phyloP scores from a whole-genome alignment of 2,329 filamentous ascomycete genomes.

The Nemania serpens region DNA sequence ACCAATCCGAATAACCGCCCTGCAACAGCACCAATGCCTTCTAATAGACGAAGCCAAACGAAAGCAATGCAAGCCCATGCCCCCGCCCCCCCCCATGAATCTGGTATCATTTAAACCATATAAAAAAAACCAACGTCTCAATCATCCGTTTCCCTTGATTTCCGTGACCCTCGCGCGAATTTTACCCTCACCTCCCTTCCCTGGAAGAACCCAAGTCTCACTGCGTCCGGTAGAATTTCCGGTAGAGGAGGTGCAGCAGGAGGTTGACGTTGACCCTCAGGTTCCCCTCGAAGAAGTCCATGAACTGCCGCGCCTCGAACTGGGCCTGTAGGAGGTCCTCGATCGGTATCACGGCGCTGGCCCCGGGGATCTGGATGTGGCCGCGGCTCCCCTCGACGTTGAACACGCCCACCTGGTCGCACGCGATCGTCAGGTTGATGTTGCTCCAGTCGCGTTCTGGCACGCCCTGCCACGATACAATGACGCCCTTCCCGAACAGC shows the following conservation, averaged over 20 bases:
- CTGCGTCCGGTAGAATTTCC: constrained; percentile 91
- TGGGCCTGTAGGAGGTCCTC: constrained; percentile 95
- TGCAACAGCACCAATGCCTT: constrained; percentile 30
- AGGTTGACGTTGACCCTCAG: constrained; percentile 95
- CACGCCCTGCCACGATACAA: constrained; percentile 89
- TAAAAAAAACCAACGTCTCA: constrained; percentile 12
- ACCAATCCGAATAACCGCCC: constrained; percentile 6
- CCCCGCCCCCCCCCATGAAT: constrained; percentile 11
- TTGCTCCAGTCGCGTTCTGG: constrained; percentile 84
- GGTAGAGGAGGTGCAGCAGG: constrained; percentile 94
- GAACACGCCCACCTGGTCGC: constrained; percentile 93
- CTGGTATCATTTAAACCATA: constrained; percentile 25
- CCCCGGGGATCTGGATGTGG: constrained; percentile 94
- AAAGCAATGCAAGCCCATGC: constrained; percentile 21
- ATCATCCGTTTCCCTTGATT: constrained; percentile 13
- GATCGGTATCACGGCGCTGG: constrained; percentile 83
- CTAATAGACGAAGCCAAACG: constrained; percentile 28
- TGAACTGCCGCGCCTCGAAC: constrained; percentile 95
- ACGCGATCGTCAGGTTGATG: constrained; percentile 91
- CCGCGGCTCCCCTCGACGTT: constrained; percentile 88
- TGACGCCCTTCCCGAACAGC: constrained; percentile 88
- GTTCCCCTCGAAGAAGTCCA: constrained; percentile 86
- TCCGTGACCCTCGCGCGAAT: not conserved
- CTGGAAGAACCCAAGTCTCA: constrained; percentile 41
- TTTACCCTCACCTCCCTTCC: not conserved